Percentiles rank a stretch among this genome's conserved stretches.
phyloP scores from a whole-genome alignment of 208 protist species.

The Leishmania martiniquensis region DNA sequence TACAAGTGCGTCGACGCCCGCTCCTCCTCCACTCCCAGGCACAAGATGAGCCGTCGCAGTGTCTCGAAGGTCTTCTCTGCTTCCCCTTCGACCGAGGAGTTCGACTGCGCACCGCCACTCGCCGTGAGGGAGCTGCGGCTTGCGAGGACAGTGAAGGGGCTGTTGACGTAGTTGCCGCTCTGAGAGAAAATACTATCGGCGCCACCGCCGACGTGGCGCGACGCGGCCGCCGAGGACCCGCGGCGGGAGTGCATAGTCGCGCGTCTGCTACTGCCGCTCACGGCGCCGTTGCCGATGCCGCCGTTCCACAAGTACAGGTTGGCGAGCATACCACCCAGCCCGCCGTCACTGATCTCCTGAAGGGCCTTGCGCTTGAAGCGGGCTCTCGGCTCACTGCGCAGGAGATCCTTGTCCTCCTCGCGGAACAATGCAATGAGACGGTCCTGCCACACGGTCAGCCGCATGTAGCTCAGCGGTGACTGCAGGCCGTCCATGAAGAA shows the following conservation, averaged over 20 bases:
- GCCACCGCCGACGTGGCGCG: neutral
- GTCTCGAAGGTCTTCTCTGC: slow-evolving; percentile 31
- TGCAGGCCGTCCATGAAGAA: slow-evolving; percentile 50
- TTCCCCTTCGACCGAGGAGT: neutral
- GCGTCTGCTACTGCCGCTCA: neutral
- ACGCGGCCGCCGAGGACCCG: slow-evolving; percentile 1
- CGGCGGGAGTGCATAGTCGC: slow-evolving; percentile 28
- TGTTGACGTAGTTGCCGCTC: slow-evolving; percentile 8
- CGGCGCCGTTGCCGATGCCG: neutral
- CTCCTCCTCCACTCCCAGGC: slow-evolving; percentile 53
- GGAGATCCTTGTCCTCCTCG: slow-evolving; percentile 39
- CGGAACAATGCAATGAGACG: slow-evolving; percentile 35
- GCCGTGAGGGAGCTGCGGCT: neutral
- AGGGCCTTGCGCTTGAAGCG: slow-evolving; percentile 39
- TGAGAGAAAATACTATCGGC: slow-evolving; percentile 1
- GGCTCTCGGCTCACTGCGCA: slow-evolving; percentile 33
- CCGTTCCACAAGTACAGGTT: slow-evolving; percentile 28
- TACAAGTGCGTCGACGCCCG: slow-evolving; percentile 49
- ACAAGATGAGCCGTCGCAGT: slow-evolving; percentile 53
- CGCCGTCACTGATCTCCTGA: slow-evolving; percentile 38
- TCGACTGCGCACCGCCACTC: slow-evolving; percentile 1
- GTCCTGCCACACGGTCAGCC: slow-evolving; percentile 61
- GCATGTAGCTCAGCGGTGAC: slow-evolving; percentile 39
- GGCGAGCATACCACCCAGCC: slow-evolving; percentile 25
- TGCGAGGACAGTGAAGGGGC: neutral